These are phyloP conservation scores for Xylariaceae sp. DNA, from an alignment of 2,329 filamentous ascomycete genomes.

Conservation along the genomic window DNA sequence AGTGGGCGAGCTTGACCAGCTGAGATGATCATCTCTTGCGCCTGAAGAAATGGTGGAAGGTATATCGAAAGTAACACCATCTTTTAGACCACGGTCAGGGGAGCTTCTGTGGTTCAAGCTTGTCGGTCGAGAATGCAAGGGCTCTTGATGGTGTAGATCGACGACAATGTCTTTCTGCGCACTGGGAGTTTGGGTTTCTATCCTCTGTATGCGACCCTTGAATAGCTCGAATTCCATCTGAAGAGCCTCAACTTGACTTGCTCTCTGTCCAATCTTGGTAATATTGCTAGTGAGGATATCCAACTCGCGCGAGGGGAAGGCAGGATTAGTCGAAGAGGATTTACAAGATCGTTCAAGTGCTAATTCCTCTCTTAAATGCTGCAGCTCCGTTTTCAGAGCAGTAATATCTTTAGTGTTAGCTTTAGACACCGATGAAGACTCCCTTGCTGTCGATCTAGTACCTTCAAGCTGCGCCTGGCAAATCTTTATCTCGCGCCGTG, in stretches of 20 bases:
- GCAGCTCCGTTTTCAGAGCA: slow-evolving; percentile 43
- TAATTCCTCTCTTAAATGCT: slow-evolving; percentile 40
- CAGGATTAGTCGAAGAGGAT: slow-evolving; percentile 10
- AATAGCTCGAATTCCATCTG: slow-evolving; percentile 51
- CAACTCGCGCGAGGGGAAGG: slow-evolving; percentile 43
- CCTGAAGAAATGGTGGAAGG: not conserved
- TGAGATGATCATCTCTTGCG: not conserved
- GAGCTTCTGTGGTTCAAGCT: slow-evolving; percentile 16
- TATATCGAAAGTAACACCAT: not conserved
- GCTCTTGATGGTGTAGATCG: slow-evolving; percentile 1
- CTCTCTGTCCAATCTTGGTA: slow-evolving; percentile 46
- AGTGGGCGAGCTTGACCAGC: not conserved
- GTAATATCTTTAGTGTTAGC: slow-evolving; percentile 42
- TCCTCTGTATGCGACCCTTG: slow-evolving; percentile 44
- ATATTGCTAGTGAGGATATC: slow-evolving; percentile 49
- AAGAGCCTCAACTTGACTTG: slow-evolving; percentile 47
- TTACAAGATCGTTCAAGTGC: slow-evolving; percentile 34
- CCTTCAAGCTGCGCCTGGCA: slow-evolving; percentile 25
- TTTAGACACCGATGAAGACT: slow-evolving; percentile 33
- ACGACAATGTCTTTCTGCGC: slow-evolving; percentile 10
- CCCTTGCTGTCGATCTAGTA: slow-evolving; percentile 33
- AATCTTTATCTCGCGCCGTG: slow-evolving; percentile 7
- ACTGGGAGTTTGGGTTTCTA: slow-evolving; percentile 36
- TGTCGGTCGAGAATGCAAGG: not conserved
- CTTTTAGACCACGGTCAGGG: not conserved